Conservation (phyloP, 2,329 filamentous ascomycete species). For the Rutstroemia sp. region DNA sequence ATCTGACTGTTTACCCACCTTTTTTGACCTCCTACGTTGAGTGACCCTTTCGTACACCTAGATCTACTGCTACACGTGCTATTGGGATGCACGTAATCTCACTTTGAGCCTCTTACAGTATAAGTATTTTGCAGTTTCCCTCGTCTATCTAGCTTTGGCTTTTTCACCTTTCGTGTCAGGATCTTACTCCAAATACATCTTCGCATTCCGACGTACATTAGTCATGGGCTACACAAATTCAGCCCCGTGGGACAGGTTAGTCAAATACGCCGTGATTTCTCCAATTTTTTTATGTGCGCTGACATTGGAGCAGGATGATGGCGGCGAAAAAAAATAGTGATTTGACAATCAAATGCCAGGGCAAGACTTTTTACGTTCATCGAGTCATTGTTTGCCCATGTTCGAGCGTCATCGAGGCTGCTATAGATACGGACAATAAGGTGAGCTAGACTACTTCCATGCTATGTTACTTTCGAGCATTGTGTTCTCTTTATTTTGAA, state of each 20-base stretch:
- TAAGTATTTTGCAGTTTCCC: too few species aligned
- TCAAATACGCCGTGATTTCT: background rate
- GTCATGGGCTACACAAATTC: too few species aligned
- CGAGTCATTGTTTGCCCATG: constrained; percentile 13
- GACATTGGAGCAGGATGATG: background rate
- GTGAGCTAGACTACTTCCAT: constrained; percentile 3
- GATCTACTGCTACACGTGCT: too few species aligned
- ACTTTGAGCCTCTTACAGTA: too few species aligned
- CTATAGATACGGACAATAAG: constrained; percentile 8
- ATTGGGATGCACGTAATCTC: too few species aligned
- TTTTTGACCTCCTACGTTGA: too few species aligned
- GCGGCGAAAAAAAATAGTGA: constrained; percentile 10
- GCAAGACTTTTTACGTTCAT: constrained; percentile 13
- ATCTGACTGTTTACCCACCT: too few species aligned
- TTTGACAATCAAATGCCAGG: constrained; percentile 13
- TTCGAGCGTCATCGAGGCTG: constrained; percentile 12
- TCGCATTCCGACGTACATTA: too few species aligned
- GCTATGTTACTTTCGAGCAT: background rate
- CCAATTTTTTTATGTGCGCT: background rate
- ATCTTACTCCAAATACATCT: too few species aligned
- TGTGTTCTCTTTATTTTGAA: background rate
- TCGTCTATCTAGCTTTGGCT: too few species aligned
- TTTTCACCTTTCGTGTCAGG: too few species aligned
- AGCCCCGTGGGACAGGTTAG: background rate
- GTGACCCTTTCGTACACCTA: too few species aligned